These are phyloP conservation scores for Talaromyces verruculosus DNA, from an alignment of 2,329 filamentous ascomycete species.

Conservation along the genomic window DNA sequence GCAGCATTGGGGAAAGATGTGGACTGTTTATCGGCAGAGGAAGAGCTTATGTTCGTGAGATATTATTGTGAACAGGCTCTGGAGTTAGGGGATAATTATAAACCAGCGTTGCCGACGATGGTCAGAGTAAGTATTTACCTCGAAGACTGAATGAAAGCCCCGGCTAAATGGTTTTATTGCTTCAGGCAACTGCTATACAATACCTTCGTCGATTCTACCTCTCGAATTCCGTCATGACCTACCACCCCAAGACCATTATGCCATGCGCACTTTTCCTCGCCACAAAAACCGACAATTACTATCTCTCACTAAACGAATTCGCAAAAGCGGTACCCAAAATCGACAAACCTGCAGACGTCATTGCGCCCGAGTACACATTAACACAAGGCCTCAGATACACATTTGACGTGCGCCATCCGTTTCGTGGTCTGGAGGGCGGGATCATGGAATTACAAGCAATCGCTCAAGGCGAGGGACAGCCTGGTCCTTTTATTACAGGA, in stretches of 20 bases:
- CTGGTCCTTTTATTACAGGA: conserved; percentile 31
- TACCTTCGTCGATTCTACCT: conserved; percentile 95
- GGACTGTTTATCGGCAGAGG: conserved; percentile 78
- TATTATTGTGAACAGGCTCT: conserved; percentile 69
- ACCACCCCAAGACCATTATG: conserved; percentile 84
- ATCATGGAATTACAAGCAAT: conserved; percentile 76
- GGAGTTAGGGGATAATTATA: conserved; percentile 60
- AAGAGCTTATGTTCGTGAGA: conserved; percentile 78
- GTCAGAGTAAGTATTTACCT: conserved; percentile 52
- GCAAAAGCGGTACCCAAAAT: conserved; percentile 68
- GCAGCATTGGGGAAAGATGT: conserved; percentile 49
- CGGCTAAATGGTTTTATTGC: background rate
- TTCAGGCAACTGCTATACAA: conserved; percentile 74
- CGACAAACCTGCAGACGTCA: conserved; percentile 74
- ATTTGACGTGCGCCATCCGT: conserved; percentile 89
- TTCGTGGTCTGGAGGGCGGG: conserved; percentile 80
- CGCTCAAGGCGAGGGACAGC: conserved; percentile 57
- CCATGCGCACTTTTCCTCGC: conserved; percentile 91
- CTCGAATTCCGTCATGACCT: conserved; percentile 94
- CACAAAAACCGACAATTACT: conserved; percentile 85
- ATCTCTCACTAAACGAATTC: conserved; percentile 67
- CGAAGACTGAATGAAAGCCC: background rate
- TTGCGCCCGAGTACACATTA: conserved; percentile 88
- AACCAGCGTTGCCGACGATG: conserved; percentile 56
- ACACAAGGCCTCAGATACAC: conserved; percentile 91